Evolutionary conservation across 2,329 filamentous ascomycete species (phyloP), one percentile per base, ranked within the genome.

Genomic region (Hypocrella siamensis): DNA sequence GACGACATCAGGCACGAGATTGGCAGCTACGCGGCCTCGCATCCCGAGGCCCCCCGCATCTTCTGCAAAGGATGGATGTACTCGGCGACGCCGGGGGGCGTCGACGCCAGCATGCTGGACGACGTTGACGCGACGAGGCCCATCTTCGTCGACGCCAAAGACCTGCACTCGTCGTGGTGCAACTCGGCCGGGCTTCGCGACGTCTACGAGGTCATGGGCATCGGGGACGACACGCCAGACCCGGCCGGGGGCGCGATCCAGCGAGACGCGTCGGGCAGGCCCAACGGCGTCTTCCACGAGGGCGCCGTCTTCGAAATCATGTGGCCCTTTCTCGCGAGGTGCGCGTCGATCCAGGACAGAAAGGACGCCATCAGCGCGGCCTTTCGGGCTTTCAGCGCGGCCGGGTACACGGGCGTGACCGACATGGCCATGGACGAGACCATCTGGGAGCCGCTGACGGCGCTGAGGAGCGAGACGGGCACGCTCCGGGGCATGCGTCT

Each of bases 381-480:
- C 0, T 56, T 72, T 17, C 42, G 54, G 3, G 57, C 61, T 1
- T 72, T 70, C 40, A 63, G 61, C 37, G 47, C 56, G 0, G 62
- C 57, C 2, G 68, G 69, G 2, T 70, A 67, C 41, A 72, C 67
- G 0, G 66, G 67, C 3, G 56, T 67, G 25, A 54, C 70, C 6
- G 68, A 73, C 32, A 72, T 73, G 69, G 69, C 69, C 28, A 72
- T 72, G 68, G 68, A 73, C 36, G 66, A 71, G 25, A 61, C 57
- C 17, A 59, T 60, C 1, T 73, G 68, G 67, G 60, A 61, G 19
- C 54, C 58, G 1, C 53, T 72, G 2, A 41, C 64, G 0, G 56
- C 56, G n/a, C 44, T 70, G 11, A 57, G 53, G 19, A 43, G 49
- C 10, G 48, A 56, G 12, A 49, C 53, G 4, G 41, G 42, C 15